Base-by-base conservation (phyloP, 306 rosid genomes). In the Castanea crenata region DNA sequence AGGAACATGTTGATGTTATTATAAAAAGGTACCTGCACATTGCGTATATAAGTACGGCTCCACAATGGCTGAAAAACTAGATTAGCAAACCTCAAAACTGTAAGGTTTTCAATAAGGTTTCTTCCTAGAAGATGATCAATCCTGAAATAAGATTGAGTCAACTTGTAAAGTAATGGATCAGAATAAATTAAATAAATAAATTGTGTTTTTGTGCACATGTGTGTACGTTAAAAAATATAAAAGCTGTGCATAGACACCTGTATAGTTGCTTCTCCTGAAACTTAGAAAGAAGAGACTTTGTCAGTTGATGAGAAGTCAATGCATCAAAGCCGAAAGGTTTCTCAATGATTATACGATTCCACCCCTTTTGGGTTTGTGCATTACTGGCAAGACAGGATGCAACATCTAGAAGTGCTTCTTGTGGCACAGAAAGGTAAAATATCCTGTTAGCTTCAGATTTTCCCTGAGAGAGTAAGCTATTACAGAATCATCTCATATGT, bases 101-200 rank as follows among this genome's bases (percentile, higher is more conserved):
- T 92, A 82, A 94, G 97, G 78, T 94, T 94, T 87, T 94, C 97
- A 13, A 94, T 90, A 78, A 94, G 94, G 81, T 92, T 92, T 88
- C 97, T 92, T 79, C 98, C 97, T 18, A 94, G 85, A 80, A 92
- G 97, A 87, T 94, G 98, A 85, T 94, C 98, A 80, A 94, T 94
- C 90, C 98, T 94, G 92, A 77, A 72, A 92, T 71, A 59, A 83
- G 74, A 77, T 67, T 71, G 80, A 79, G 74, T 31, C 67, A 59
- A 70, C 71, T 73, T 70, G 80, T 75, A 73, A 67, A 69, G 49
- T 57, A 20, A 69, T 73, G 27, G 13, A 76, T 27, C 55, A 74
- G 27, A 62, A 68, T 41, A 41, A 41, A 41, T 41, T 41, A 41
- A 41, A 41, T 41, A 41, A 41, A 41, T 41, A 76, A 58, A 68